phyloP scores from a whole-genome alignment of 116 monocot genomes.

The Posidonia oceanica region DNA sequence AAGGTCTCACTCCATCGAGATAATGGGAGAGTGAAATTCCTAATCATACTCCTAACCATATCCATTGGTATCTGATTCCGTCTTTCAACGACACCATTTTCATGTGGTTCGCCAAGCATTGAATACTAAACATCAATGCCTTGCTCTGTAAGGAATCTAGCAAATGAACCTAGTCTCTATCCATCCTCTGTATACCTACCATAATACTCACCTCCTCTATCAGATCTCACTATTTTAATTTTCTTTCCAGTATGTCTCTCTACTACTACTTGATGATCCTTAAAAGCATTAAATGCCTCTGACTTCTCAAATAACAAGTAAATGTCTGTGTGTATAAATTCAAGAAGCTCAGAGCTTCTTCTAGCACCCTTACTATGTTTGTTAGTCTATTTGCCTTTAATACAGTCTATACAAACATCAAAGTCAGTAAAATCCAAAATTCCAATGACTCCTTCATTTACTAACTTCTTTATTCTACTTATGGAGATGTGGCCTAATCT shows the following conservation, averaged over 20 bases:
- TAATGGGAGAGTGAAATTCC: neutral
- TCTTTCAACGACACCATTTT: constrained; percentile 13
- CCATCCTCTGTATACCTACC: constrained; percentile 1
- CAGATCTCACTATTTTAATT: constrained; percentile 10
- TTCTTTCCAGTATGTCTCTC: constrained; percentile 16
- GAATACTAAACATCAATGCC: constrained; percentile 6
- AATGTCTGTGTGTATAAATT: constrained; percentile 10
- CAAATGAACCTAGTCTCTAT: constrained; percentile 6
- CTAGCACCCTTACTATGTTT: constrained; percentile 9
- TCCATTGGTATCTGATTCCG: constrained; percentile 1
- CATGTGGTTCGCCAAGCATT: neutral
- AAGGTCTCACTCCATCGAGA: constrained; percentile 3
- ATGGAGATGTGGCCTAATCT: constrained; percentile 14
- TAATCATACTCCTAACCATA: constrained; percentile 17
- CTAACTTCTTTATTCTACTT: constrained; percentile 12
- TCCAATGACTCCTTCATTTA: constrained; percentile 13
- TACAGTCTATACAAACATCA: constrained; percentile 12
- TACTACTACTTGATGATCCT: constrained; percentile 5
- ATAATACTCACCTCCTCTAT: constrained; percentile 18
- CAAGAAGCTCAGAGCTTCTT: constrained; percentile 2
- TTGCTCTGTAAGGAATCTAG: constrained; percentile 9
- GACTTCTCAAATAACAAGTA: constrained; percentile 16
- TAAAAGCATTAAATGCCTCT: constrained; percentile 13
- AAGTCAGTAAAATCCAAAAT: constrained; percentile 18
- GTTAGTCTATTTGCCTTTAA: constrained; percentile 13